Percentiles rank a stretch among this genome's conserved stretches.
Evolutionary conservation across 2,329 filamentous ascomycete genomes (phyloP).

Genomic region (Hymenoscyphus fraxineus): DNA sequence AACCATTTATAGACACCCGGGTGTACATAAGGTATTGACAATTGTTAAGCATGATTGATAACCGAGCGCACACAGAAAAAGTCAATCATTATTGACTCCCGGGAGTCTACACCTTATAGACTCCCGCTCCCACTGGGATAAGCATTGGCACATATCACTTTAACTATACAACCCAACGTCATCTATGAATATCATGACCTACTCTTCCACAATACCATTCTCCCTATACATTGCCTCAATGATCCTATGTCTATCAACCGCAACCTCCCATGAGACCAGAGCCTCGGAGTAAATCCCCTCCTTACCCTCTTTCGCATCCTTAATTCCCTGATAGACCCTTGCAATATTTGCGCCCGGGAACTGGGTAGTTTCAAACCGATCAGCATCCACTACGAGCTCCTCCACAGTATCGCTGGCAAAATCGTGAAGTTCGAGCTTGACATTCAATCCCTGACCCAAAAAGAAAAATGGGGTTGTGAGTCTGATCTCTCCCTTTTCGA

Average conservation of each 20-base stretch:
- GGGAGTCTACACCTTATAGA: too few relatives aligned
- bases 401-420: constrained; percentile 15
- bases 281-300: neutral
- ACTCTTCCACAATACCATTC: constrained; percentile 15
- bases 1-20: too few relatives aligned
- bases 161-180: too few relatives aligned
- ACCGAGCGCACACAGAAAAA: too few relatives aligned
- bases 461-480: constrained; percentile 18
- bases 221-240: constrained; percentile 24
- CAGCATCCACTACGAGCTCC: constrained; percentile 13
- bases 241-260: constrained; percentile 27
- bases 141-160: too few relatives aligned
- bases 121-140: too few relatives aligned
- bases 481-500: constrained; percentile 45
- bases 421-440: constrained; percentile 21
- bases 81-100: too few relatives aligned
- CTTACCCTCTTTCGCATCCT: constrained; percentile 13
- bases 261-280: constrained; percentile 28
- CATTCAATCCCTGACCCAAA: constrained; percentile 19
- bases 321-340: constrained; percentile 21
- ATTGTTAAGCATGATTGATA: too few relatives aligned
- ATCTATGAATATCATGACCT: neutral
- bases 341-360: constrained; percentile 23
- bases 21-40: too few relatives aligned
- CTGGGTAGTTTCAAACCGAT: neutral